These are phyloP conservation scores for Gentiana straminea DNA, from an alignment of 257 asterid species.

Conservation along the genomic window DNA sequence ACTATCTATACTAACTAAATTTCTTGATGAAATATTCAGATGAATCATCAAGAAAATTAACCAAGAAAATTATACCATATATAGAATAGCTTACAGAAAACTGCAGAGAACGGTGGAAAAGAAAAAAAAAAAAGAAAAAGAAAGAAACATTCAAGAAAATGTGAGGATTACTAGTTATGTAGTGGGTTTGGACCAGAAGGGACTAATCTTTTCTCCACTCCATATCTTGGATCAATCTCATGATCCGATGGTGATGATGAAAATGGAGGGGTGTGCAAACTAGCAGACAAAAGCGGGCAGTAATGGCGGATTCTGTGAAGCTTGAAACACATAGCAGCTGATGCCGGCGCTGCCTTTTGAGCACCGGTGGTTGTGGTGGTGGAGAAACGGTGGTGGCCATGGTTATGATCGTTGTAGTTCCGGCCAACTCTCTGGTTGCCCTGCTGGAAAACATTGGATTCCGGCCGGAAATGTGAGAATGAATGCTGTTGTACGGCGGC, in stretches of 20 bases:
- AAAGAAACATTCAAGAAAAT: too few species aligned
- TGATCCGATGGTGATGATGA: slow-evolving; percentile 12
- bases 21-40: background rate
- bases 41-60: slow-evolving; percentile 1
- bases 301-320: slow-evolving; percentile 45
- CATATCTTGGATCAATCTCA: slow-evolving; percentile 75
- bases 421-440: background rate
- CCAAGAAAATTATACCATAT: background rate
- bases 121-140: background rate
- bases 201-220: slow-evolving; percentile 67
- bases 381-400: too few species aligned
- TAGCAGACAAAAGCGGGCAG: slow-evolving; percentile 41
- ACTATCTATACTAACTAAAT: too few species aligned
- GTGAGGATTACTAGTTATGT: too few species aligned
- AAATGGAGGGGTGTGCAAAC: slow-evolving; percentile 11
- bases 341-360: too few species aligned
- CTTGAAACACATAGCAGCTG: slow-evolving; percentile 8
- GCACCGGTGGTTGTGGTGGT: too few species aligned
- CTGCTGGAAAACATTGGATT: background rate
- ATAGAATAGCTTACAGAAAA: background rate
- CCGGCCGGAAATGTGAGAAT: background rate
- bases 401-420: background rate
- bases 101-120: background rate
- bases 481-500: too few species aligned
- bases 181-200: slow-evolving; percentile 94